Evolutionary conservation across 768 basidiomycete species (phyloP).

Genomic region (Mycena filopes): DNA sequence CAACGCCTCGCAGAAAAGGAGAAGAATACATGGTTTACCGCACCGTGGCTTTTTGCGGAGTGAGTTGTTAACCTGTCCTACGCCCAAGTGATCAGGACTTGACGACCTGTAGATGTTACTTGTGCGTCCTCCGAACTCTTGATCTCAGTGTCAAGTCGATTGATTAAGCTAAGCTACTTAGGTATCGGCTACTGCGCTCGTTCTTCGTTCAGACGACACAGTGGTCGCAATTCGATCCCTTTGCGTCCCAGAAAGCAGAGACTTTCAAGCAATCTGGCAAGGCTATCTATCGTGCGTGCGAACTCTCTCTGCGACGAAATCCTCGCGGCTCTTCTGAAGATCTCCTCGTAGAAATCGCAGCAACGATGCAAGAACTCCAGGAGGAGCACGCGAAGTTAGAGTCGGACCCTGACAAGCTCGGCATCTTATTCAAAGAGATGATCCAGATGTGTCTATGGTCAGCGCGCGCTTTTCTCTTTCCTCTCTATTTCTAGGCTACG

Average conservation of each 20-base stretch:
- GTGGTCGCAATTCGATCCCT: constrained; percentile 88
- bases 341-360: constrained; percentile 70
- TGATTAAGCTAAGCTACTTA: constrained; percentile 47
- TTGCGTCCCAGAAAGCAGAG: constrained; percentile 79
- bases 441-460: constrained; percentile 91
- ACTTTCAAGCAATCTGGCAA: constrained; percentile 83
- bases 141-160: neutral
- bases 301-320: constrained; percentile 19
- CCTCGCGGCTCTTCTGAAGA: constrained; percentile 6
- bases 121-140: constrained; percentile 54
- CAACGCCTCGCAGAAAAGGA: constrained; percentile 53
- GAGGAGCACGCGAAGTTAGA: constrained; percentile 55
- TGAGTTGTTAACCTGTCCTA: constrained; percentile 49
- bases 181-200: constrained; percentile 86
- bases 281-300: constrained; percentile 85
- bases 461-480: too few relatives aligned
- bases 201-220: constrained; percentile 72
- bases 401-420: constrained; percentile 63
- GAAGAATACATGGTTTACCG: constrained; percentile 86
- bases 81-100: too few relatives aligned
- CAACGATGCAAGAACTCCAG: constrained; percentile 75
- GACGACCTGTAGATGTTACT: constrained; percentile 67
- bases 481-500: neutral
- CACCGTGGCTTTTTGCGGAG: constrained; percentile 98
- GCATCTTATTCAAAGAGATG: constrained; percentile 83